These are phyloP conservation scores for Verbascum thapsus DNA, from an alignment of 257 asterid genomes.

Conservation along the genomic window DNA sequence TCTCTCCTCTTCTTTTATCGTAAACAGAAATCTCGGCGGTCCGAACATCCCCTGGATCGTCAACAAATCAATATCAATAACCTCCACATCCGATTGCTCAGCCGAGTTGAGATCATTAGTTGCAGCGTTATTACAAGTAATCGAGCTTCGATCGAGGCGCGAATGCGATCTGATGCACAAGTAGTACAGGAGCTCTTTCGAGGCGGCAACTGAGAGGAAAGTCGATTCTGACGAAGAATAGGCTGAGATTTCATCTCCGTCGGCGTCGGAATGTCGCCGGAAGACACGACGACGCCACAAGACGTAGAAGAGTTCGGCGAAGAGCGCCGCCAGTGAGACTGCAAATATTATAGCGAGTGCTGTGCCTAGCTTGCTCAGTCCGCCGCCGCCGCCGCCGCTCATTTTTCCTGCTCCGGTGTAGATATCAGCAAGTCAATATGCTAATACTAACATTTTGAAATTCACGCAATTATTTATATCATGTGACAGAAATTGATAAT, in stretches of 20 bases:
- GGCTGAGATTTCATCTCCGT: slow-evolving; percentile 27
- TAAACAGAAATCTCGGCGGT: slow-evolving; percentile 58
- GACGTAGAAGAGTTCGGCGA: slow-evolving; percentile 45
- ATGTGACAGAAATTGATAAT: no score
- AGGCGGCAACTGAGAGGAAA: slow-evolving; percentile 27
- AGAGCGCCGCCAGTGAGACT: slow-evolving; percentile 43
- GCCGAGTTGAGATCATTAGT: slow-evolving; percentile 3
- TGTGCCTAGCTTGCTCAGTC: slow-evolving; percentile 46
- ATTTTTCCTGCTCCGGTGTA: slow-evolving; percentile 23
- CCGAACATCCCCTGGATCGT: slow-evolving; percentile 58
- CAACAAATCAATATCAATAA: slow-evolving; percentile 58
- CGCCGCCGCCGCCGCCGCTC: no score
- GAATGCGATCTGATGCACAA: slow-evolving; percentile 45
- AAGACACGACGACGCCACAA: slow-evolving; percentile 61
- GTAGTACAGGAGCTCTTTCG: slow-evolving; percentile 56
- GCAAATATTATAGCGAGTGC: slow-evolving; percentile 49
- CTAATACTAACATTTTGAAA: no score
- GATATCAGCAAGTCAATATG: no score
- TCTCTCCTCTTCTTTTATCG: slow-evolving; percentile 64
- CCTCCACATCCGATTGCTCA: slow-evolving; percentile 42
- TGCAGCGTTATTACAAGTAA: not conserved
- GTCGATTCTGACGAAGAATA: slow-evolving; percentile 34
- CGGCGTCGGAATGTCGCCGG: slow-evolving; percentile 39
- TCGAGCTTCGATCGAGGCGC: slow-evolving; percentile 37
- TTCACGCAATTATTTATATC: no score